Base-by-base conservation (phyloP, 1,284 basidiomycete species). In the Calocybe gambosa region DNA sequence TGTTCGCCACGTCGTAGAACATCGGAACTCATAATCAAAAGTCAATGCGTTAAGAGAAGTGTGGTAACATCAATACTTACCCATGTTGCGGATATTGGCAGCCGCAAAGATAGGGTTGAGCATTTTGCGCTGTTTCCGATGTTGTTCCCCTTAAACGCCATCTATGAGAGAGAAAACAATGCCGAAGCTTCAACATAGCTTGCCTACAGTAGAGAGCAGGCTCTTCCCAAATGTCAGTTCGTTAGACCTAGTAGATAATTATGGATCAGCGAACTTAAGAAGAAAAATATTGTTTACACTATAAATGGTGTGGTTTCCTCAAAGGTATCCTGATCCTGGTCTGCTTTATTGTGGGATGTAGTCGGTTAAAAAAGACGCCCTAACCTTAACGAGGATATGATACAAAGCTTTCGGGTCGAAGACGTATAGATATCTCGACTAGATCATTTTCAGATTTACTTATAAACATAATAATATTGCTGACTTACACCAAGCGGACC, bases 101-200 rank as follows among this genome's bases (percentile, higher is more conserved):
- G 61, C 62, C 1, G 70, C 71, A 54, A 77, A 77, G 0, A 69
- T 68, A 0, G 72, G 73, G 45, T 69, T 71, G 20, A 77, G 57
- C 56, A 75, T 63, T 53, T 73, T 73, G 4, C 72, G 62, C 48
- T 75, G 70, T 45, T 63, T 67, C 16, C n/a, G 7, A n/a, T 31
- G 28, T 8, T 8, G 7, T n/a, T 31, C 28, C 8, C 28, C 28
- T 31, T 7, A 31, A n/a, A n/a, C n/a, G n/a, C n/a, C n/a, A n/a
- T n/a, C n/a, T n/a, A n/a, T n/a, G n/a, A n/a, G n/a, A n/a, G n/a
- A n/a, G n/a, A n/a, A n/a, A n/a, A 7, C n/a, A n/a, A 36, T 23
- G 5, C 16, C 12, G 9, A 18, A 31, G 21, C 19, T 16, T 26
- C 20, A 42, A n/a, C 5, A 35, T n/a, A 5, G 16, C 13, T 35